Evolutionary conservation across 306 rosid species (phyloP).

Genomic region (Pterocarpus santalinus): DNA sequence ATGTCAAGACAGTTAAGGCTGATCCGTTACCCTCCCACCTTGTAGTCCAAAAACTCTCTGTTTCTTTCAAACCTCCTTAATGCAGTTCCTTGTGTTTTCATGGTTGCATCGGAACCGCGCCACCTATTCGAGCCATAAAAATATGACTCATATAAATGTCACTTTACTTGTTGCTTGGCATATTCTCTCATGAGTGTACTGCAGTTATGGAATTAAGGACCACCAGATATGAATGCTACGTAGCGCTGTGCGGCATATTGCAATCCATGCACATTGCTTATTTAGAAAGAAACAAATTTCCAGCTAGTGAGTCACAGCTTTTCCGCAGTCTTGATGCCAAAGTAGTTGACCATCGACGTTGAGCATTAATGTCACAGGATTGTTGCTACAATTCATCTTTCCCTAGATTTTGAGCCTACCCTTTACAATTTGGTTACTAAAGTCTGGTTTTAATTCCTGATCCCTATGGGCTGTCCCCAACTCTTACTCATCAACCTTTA

Average conservation of each 20-base stretch:
- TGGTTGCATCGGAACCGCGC: too few relatives aligned
- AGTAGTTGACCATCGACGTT: slow-evolving; percentile 29
- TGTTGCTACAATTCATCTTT: slow-evolving; percentile 19
- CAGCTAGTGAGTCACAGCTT: slow-evolving; percentile 9
- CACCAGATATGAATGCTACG: not conserved
- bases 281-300: slow-evolving; percentile 11
- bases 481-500: not conserved
- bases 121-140: too few relatives aligned
- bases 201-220: not conserved
- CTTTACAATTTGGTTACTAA: not conserved
- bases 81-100: not conserved
- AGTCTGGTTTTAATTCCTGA: not conserved
- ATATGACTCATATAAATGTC: not conserved
- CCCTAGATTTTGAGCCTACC: slow-evolving; percentile 16
- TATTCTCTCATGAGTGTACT: not conserved
- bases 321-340: slow-evolving; percentile 27
- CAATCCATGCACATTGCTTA: slow-evolving; percentile 19
- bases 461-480: not conserved
- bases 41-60: too few relatives aligned
- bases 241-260: not conserved
- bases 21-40: too few relatives aligned
- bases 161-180: not conserved
- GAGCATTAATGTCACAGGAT: slow-evolving; percentile 28
- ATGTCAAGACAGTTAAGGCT: too few relatives aligned
- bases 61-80: not conserved